phyloP scores from a whole-genome alignment of 164 flowering plant genomes.

The Warburgia ugandensis region DNA sequence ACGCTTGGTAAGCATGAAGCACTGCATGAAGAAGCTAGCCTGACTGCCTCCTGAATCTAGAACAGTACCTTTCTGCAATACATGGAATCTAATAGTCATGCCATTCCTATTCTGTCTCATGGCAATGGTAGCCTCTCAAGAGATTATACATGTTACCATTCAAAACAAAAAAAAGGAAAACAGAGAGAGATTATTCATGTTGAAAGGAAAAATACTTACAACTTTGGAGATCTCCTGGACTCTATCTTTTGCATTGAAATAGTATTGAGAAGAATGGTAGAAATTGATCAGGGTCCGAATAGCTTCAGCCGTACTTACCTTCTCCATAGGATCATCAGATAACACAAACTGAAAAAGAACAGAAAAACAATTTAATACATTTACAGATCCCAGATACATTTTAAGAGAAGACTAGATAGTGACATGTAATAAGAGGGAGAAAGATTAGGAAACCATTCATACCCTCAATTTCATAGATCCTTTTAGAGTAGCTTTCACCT shows the following conservation, averaged over 20 bases:
- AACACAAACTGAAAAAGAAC: slow-evolving; percentile 54
- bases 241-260: slow-evolving; percentile 42
- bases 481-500: slow-evolving; percentile 84
- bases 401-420: background rate
- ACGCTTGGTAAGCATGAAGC: slow-evolving; percentile 70
- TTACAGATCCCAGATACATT: background rate
- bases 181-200: background rate
- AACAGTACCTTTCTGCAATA: slow-evolving; percentile 81
- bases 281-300: slow-evolving; percentile 46
- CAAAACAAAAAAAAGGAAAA: background rate
- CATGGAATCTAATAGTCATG: background rate
- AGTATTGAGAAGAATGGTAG: slow-evolving; percentile 56
- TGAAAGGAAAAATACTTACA: slow-evolving; percentile 35
- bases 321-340: slow-evolving; percentile 79
- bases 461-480: slow-evolving; percentile 96
- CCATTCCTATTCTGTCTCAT: background rate
- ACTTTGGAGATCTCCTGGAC: slow-evolving; percentile 76
- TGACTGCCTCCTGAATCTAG: slow-evolving; percentile 88
- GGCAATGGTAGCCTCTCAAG: background rate
- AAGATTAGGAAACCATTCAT: slow-evolving; percentile 6
- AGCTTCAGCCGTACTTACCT: slow-evolving; percentile 79
- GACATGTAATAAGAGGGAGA: background rate
- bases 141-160: too few relatives aligned
- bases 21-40: slow-evolving; percentile 89
- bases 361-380: too few relatives aligned